Conservation (phyloP, 108 stramenopile species). For the Aurantiochytrium sp. region DNA sequence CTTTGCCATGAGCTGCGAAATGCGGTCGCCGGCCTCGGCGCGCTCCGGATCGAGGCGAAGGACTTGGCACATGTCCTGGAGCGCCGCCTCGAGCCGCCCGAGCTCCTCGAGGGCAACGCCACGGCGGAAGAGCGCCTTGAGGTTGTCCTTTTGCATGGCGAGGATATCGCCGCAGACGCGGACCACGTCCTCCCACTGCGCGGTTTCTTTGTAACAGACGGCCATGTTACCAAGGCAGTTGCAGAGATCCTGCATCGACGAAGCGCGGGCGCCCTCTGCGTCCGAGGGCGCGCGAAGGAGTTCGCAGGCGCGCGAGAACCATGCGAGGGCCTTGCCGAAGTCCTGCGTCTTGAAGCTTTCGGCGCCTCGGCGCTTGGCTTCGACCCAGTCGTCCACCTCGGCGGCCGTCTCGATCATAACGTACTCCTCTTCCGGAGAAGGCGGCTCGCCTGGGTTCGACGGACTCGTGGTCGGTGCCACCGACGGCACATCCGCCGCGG, state of each 20-base stretch:
- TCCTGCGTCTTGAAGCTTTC: neutral
- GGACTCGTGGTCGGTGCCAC: too few species aligned
- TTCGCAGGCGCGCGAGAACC: neutral
- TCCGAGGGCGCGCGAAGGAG: neutral
- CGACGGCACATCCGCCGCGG: neutral
- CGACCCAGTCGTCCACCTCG: neutral
- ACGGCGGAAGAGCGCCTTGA: conserved; percentile 8
- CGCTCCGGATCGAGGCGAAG: conserved; percentile 15
- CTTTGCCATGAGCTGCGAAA: neutral
- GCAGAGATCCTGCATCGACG: neutral
- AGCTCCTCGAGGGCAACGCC: neutral
- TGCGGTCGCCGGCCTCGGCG: conserved; percentile 12
- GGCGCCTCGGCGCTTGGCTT: neutral
- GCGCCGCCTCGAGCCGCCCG: neutral
- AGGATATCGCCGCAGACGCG: neutral
- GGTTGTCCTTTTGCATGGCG: neutral
- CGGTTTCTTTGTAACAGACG: neutral
- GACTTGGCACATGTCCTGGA: neutral
- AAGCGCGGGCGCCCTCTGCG: neutral
- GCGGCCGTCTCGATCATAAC: neutral
- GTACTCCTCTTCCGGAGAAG: neutral
- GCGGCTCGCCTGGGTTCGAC: neutral
- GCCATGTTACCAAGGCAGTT: conserved; percentile 21
- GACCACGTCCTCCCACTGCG: neutral
- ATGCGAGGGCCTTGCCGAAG: neutral